A percentile compares a stretch with the other conserved stretches of the same genome.
phyloP scores from a whole-genome alignment of 225 moss, liverwort and hornwort genomes.

The Lunularia cruciata region DNA sequence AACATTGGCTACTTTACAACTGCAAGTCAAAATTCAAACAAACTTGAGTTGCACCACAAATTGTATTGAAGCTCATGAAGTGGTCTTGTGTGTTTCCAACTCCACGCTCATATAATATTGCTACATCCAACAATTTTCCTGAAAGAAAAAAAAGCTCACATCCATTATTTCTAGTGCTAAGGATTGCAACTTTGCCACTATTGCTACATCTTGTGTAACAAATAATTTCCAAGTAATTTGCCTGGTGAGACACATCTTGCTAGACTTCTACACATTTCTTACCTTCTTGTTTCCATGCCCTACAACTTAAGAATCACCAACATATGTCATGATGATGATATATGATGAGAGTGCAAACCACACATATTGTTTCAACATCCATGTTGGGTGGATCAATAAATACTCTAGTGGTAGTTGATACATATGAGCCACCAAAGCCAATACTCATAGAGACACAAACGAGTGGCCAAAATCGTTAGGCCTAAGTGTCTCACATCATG shows the following conservation, averaged over 20 bases:
- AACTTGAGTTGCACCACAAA: slow-evolving; percentile 96
- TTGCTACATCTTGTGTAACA: no score
- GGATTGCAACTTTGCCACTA: no score
- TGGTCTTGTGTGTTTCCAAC: slow-evolving; percentile 67
- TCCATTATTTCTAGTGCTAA: no score
- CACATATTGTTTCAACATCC: slow-evolving; percentile 81
- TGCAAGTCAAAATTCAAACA: background rate
- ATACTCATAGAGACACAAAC: slow-evolving; percentile 50
- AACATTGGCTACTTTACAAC: background rate
- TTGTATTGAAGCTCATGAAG: slow-evolving; percentile 98
- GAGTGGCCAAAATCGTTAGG: background rate
- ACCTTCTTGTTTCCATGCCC: background rate
- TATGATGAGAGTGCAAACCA: slow-evolving; percentile 5
- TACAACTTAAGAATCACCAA: no score
- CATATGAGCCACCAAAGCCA: slow-evolving; percentile 88
- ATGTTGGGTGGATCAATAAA: slow-evolving; percentile 79
- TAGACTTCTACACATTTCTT: background rate
- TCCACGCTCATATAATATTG: slow-evolving; percentile 86
- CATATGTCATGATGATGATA: background rate
- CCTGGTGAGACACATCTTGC: slow-evolving; percentile 37
- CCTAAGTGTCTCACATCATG: no score
- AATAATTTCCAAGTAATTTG: slow-evolving; percentile 77
- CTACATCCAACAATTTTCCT: slow-evolving; percentile 83
- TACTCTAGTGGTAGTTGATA: slow-evolving; percentile 88
- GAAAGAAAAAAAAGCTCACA: slow-evolving; percentile 18